Conservation (phyloP, 2,329 filamentous ascomycete species). For the Claviceps humidiphila region DNA sequence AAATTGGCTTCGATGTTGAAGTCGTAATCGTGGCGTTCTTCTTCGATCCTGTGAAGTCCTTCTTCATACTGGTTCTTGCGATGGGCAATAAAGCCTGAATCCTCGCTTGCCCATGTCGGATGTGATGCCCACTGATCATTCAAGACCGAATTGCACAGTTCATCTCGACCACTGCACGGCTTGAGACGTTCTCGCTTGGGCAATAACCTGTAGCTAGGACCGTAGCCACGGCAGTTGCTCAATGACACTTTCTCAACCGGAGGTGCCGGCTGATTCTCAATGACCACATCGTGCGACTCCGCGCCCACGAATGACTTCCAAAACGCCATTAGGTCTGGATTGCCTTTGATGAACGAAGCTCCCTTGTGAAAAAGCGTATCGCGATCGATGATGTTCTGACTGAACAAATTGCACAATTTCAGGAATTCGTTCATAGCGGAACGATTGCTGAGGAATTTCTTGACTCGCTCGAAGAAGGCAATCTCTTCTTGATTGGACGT, state of each 20-base stretch:
- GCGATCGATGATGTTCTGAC: conserved; percentile 80
- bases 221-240: conserved; percentile 89
- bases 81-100: conserved; percentile 94
- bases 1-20: conserved; percentile 94
- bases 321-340: conserved; percentile 75
- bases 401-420: conserved; percentile 93
- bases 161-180: conserved; percentile 84
- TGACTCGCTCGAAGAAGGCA: conserved; percentile 88
- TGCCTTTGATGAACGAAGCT: conserved; percentile 73
- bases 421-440: conserved; percentile 89
- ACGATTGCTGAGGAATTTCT: conserved; percentile 91
- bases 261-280: conserved; percentile 64
- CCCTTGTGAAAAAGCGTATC: conserved; percentile 73
- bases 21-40: conserved; percentile 96
- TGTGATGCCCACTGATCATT: conserved; percentile 99
- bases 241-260: conserved; percentile 77
- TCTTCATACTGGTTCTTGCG: conserved; percentile 95
- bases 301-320: conserved; percentile 77
- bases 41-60: conserved; percentile 86
- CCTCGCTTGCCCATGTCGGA: conserved; percentile 96
- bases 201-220: conserved; percentile 85
- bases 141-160: conserved; percentile 82
- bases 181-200: conserved; percentile 85
- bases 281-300: conserved; percentile 61
- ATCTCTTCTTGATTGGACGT: conserved; percentile 76